phyloP scores from a whole-genome alignment of 129 eudicot species.

The Solidago caesia region DNA sequence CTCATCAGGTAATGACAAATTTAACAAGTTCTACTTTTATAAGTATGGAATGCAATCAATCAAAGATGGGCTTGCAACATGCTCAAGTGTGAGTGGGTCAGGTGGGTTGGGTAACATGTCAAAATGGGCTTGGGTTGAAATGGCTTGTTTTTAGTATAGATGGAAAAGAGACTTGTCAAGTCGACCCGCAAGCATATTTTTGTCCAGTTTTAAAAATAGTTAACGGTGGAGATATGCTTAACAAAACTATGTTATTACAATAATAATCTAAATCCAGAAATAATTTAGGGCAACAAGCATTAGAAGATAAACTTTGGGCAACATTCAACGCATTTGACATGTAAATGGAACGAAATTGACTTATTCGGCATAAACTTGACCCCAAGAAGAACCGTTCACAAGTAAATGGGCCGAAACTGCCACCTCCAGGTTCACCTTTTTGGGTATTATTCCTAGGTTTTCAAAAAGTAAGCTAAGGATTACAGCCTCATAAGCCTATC shows the following conservation, averaged over 20 bases:
- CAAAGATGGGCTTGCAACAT: conserved; percentile 1
- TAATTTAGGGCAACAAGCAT: too few relatives aligned
- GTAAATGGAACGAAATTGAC: background rate
- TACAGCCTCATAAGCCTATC: background rate
- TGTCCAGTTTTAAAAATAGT: too few relatives aligned
- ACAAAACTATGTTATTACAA: too few relatives aligned
- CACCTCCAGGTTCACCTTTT: background rate
- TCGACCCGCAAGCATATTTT: too few relatives aligned
- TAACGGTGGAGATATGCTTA: background rate
- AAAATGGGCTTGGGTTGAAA: background rate
- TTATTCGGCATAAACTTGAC: background rate
- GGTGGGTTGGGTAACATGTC: background rate
- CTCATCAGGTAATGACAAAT: background rate
- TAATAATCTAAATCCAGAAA: too few relatives aligned
- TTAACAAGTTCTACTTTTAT: background rate
- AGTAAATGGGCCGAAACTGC: background rate
- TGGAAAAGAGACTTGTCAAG: too few relatives aligned
- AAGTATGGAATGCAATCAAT: background rate
- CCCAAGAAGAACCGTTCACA: background rate
- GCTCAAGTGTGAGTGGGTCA: background rate
- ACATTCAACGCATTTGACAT: background rate
- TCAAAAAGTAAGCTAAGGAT: background rate
- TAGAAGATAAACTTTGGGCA: background rate
- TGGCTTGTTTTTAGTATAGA: too few relatives aligned
- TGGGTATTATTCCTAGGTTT: background rate